phyloP scores from a whole-genome alignment of 257 asterid genomes.

The Jasminum sambac region DNA sequence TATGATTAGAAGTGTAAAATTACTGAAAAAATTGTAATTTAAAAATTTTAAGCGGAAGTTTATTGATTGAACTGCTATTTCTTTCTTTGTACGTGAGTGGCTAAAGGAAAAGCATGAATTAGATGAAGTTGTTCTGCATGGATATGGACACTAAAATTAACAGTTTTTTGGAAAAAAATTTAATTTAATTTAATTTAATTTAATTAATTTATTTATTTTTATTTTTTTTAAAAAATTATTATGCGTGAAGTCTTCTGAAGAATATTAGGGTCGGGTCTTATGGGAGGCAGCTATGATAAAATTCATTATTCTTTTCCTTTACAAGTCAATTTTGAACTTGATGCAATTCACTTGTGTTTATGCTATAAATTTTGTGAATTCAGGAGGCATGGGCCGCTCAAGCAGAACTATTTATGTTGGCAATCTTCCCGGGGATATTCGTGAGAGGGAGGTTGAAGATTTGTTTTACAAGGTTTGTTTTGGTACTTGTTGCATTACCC shows the following conservation, averaged over 20 bases:
- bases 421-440: conserved; percentile 77
- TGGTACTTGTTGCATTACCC: background rate
- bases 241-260: background rate
- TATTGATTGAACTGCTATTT: background rate
- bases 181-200: no score
- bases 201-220: no score
- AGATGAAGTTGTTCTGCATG: background rate
- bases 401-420: conserved; percentile 79
- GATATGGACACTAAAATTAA: background rate
- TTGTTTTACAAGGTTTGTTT: conserved; percentile 68
- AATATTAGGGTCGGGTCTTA: background rate
- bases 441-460: conserved; percentile 80
- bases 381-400: conserved; percentile 62
- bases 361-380: conserved; percentile 20
- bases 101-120: background rate
- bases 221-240: no score
- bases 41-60: background rate
- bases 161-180: no score
- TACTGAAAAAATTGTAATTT: background rate
- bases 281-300: no score
- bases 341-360: background rate
- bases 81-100: background rate
- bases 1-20: background rate
- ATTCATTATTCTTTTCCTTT: background rate
- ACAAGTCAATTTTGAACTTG: background rate